phyloP scores from a whole-genome alignment of 352 stramenopile species.

The Pilasporangium apinafurcum region DNA sequence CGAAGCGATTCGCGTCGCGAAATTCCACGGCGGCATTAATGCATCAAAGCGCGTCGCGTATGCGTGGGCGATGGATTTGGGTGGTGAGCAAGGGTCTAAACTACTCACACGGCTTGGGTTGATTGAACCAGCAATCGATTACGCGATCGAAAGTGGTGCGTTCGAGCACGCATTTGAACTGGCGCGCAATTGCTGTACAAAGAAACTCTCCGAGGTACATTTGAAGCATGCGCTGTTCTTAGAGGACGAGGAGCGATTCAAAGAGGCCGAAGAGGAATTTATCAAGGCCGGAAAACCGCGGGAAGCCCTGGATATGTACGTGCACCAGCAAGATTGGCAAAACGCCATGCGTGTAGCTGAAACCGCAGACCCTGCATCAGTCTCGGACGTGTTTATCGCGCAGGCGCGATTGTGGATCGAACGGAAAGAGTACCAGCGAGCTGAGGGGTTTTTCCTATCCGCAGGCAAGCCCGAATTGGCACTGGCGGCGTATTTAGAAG shows the following conservation, averaged over 20 bases:
- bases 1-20: constrained; percentile 92
- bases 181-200: constrained; percentile 71
- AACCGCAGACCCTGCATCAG: constrained; percentile 80
- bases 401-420: constrained; percentile 86
- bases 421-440: constrained; percentile 74
- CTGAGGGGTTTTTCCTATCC: constrained; percentile 89
- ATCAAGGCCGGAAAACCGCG: constrained; percentile 89
- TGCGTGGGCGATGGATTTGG: constrained; percentile 89
- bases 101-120: constrained; percentile 88
- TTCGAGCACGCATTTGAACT: constrained; percentile 93
- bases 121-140: constrained; percentile 92
- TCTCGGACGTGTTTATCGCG: constrained; percentile 89
- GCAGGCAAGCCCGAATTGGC: constrained; percentile 89
- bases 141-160: constrained; percentile 86
- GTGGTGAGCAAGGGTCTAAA: constrained; percentile 87
- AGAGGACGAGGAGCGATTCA: constrained; percentile 92
- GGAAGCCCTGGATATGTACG: constrained; percentile 95
- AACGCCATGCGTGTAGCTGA: constrained; percentile 91
- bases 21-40: constrained; percentile 89
- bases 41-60: constrained; percentile 92
- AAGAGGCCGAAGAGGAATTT: constrained; percentile 90
- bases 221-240: constrained; percentile 92
- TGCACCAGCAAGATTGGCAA: constrained; percentile 92
- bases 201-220: constrained; percentile 90
- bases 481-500: constrained; percentile 83